phyloP scores from a whole-genome alignment of 352 stramenopile genomes.

The Pythium brachiatum region DNA sequence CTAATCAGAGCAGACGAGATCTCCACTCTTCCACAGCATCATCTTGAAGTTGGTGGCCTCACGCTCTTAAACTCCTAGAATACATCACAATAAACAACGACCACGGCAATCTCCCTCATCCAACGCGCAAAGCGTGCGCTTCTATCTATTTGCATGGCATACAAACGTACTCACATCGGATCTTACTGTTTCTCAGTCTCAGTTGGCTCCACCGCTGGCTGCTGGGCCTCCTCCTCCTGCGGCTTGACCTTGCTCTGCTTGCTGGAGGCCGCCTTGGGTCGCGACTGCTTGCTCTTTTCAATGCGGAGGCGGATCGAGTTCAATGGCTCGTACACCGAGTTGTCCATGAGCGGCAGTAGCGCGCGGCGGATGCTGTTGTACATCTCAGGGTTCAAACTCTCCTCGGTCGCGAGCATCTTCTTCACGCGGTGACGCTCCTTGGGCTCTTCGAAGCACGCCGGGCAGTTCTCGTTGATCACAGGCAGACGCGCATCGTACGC shows the following conservation, averaged over 20 bases:
- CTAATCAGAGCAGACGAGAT: not conserved
- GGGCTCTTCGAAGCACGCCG: slow-evolving; percentile 95
- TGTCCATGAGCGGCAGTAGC: slow-evolving; percentile 62
- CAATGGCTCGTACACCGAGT: slow-evolving; percentile 46
- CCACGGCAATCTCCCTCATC: not conserved
- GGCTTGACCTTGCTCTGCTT: slow-evolving; percentile 17
- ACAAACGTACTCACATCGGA: not conserved
- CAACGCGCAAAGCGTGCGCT: not conserved
- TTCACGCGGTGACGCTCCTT: slow-evolving; percentile 94
- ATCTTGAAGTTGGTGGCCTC: not conserved
- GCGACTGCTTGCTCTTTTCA: slow-evolving; percentile 27
- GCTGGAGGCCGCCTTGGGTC: slow-evolving; percentile 20
- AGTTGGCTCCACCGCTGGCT: not conserved
- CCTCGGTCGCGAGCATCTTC: slow-evolving; percentile 89
- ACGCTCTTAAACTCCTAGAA: not conserved
- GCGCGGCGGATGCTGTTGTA: slow-evolving; percentile 41
- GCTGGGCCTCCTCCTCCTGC: not conserved
- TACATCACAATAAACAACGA: not conserved
- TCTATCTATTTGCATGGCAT: slow-evolving; percentile 1
- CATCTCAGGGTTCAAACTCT: slow-evolving; percentile 80
- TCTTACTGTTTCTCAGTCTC: not conserved
- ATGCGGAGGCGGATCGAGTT: slow-evolving; percentile 33
- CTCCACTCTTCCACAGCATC: not conserved
- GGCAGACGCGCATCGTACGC: slow-evolving; percentile 75
- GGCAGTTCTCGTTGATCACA: slow-evolving; percentile 97